Evolutionary conservation across 2,329 filamentous ascomycete species (phyloP), one percentile per base, ranked within the genome.

Genomic region (Fusarium udum): DNA sequence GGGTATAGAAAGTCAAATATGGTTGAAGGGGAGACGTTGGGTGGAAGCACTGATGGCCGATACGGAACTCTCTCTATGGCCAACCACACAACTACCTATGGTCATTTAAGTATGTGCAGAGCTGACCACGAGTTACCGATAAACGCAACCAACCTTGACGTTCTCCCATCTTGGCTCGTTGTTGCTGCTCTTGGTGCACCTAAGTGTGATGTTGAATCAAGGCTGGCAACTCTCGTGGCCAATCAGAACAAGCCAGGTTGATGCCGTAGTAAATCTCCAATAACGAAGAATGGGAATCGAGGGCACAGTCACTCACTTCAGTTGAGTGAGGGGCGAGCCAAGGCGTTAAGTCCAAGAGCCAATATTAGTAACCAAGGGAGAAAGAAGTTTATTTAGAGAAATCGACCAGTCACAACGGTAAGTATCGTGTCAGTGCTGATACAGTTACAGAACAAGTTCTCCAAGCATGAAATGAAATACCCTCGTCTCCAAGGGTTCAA

Each of bases 351-450:
- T 37, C 40, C 48, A 62, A 64, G 37, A 49, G 51, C 39, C 58
- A 65, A 69, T 66, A 55, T 26, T 22, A 26, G 32, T 53, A 22
- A 22, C 49, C 24, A 55, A 55, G 26, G 51, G 51, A 53, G 51
- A 32, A 32, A 32, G 28, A 26, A 37, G 32, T n/a, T 39, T 22
- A 28, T n/a, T 39, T 22, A 28, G 15, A 49, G 22, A 6, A 32
- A 49, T 32, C 22, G 46, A 49, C 15, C 34, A 70, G 55, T 73
- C 78, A 80, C 72, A 75, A 77, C 78, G 40, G 74, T 73, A 66
- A 45, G 75, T 75, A 68, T 77, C 69, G 76, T 70, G 48, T 59
- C 67, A 63, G 66, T 69, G 31, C 48, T 48, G 32, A 53, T 65
- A 56, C 51, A 32, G 52, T 39, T 51, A 22, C 56, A 36, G 43